Base-by-base conservation (phyloP, 441 rosid genomes). In the Kokia cookei region DNA sequence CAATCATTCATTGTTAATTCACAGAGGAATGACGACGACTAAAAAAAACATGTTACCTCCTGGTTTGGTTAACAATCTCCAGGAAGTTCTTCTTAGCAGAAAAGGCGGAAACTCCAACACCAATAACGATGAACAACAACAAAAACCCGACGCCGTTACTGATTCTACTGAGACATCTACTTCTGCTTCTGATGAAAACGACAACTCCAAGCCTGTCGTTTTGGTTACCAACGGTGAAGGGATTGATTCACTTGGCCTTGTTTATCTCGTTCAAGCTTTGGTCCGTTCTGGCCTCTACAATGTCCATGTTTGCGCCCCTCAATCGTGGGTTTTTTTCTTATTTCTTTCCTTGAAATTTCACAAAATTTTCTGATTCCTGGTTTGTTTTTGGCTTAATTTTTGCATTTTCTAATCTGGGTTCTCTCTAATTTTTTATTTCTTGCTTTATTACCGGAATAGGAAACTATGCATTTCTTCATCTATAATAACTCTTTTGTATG, bases 251-350 rank as follows among this genome's bases (percentile, higher is more conserved):
- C 89, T 92, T 48, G 98, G 99, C 8, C 91, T 96, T 81, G 82
- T 89, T 24, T 83, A 48, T 83, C 97, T 96, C 59, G 98, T 96
- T 27, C 91, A 94, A 64, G 99, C 93, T 81, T 83, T 96, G 86
- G 97, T 88, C 73, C 77, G 79, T 58, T 82, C 82, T 59, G 93
- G 94, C 63, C 90, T 88, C 24, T 96, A 89, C 78, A 89, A 86
- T 89, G 93, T 96, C 76, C 86, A 92, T 59, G 99, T 96, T 80
- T 90, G 94, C 88, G 98, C 94, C 53, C 98, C 98, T 76, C 96
- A 92, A 86, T 93, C 84, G 98, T 96, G 84, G 81, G 98, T 68
- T 65, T 15, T 76, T 42, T 43, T 12, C 22, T 62, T 76, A 29
- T 29, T 32, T 32, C 37, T 32, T 64, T 19, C 37, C 32, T 48